Base-by-base conservation (phyloP, 2,329 filamentous ascomycete genomes). In the Leptographium radiaticola region DNA sequence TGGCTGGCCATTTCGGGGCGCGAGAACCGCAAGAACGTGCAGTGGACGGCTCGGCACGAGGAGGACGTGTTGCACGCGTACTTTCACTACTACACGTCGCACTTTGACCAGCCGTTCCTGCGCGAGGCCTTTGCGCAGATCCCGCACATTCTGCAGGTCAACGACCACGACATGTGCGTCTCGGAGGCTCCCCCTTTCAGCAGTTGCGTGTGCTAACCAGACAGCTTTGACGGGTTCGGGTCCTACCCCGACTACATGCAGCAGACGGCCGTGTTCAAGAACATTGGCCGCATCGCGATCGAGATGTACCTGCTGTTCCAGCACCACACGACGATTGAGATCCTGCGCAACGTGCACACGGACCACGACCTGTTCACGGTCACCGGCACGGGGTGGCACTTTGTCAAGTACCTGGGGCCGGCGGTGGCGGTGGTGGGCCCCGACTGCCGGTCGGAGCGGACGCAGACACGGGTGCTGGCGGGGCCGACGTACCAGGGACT, bases 181-280 rank as follows among this genome's bases (percentile, higher is more conserved):
- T 18, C 10, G 8, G 3, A 18, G 42, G 34, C 25, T n/a, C 12
- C 6, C 16, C 15, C 15, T 33, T 4, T 20, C 13, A 31, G 6
- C n/a, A 9, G 7, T 45, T 36, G 2, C 34, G 4, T 16, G 2
- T 30, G 12, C 40, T 45, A n/a, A 51, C 30, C 30, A 36, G 25
- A 40, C 58, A 95, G 89, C 55, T 98, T 98, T 62, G 93, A 98
- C 64, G 93, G 93, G 31, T 98, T 93, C 62, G 93, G 93, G 34
- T 95, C 89, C 1, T 98, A 97, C 63, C 93, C 93, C 0, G 89
- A 95, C 58, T 94, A 97, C 66, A 97, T 98, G 91, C 93, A 98
- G 65, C 87, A 87, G 60, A 96, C 89, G 18, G 86, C 95, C 59
- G 89, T 97, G 71, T 97, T 98, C 75, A 96, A 95, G 71, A 97